A percentile compares a stretch with the other conserved stretches of the same genome.
These are phyloP conservation scores for Aspergillus ostianus DNA, from an alignment of 495 filamentous ascomycete species.

Conservation along the genomic window DNA sequence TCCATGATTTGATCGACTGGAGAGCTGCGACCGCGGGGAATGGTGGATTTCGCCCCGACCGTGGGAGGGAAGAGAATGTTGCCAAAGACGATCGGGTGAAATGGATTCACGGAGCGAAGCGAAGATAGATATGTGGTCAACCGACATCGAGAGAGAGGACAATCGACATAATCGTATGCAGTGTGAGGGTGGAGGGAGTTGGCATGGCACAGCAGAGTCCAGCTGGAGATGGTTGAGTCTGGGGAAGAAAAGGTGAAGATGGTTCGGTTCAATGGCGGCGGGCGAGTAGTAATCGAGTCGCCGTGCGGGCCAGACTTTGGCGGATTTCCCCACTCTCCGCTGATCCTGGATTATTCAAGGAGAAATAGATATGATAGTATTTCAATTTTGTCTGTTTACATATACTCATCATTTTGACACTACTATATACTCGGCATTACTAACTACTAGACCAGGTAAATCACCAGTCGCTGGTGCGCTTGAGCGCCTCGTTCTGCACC, in stretches of 20 bases:
- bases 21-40: neutral
- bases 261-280: neutral
- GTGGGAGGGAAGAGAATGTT: slow-evolving; percentile 1
- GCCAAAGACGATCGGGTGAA: neutral
- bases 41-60: neutral
- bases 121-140: slow-evolving; percentile 12
- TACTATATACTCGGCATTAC: neutral
- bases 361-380: neutral
- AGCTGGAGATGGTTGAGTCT: slow-evolving; percentile 4
- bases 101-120: neutral
- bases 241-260: slow-evolving; percentile 1
- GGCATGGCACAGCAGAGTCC: neutral
- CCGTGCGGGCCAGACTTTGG: slow-evolving; percentile 2
- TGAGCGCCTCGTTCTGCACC: slow-evolving; percentile 65
- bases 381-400: too few relatives aligned
- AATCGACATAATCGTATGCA: slow-evolving; percentile 12
- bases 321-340: slow-evolving; percentile 4
- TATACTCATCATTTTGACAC: neutral
- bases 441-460: neutral
- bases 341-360: neutral
- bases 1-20: slow-evolving; percentile 18
- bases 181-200: neutral
- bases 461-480: slow-evolving; percentile 48
- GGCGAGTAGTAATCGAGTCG: neutral
- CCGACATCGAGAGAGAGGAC: slow-evolving; percentile 20